phyloP scores from a whole-genome alignment of 192 early-diverging fungal genomes.

The Gigaspora rosea region DNA sequence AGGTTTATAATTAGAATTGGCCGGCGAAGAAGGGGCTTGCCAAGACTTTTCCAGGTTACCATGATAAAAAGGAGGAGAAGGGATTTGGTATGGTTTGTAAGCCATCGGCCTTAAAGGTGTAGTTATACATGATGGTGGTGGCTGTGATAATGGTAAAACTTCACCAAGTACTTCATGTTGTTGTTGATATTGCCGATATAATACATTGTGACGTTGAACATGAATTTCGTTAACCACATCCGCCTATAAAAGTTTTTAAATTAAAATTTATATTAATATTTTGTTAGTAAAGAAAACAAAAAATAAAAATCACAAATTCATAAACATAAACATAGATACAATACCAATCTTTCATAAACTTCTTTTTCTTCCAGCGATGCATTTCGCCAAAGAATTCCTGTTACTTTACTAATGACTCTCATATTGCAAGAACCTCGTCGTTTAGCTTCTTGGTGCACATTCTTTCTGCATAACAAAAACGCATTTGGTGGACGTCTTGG shows the following conservation, averaged over 20 bases:
- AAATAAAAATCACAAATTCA: no score
- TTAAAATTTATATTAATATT: no score
- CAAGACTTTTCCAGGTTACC: background rate
- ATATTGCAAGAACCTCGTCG: background rate
- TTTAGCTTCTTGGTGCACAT: constrained; percentile 10
- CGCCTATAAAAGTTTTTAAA: background rate
- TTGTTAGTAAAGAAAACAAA: no score
- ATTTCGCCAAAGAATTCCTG: constrained; percentile 2
- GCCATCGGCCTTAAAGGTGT: background rate
- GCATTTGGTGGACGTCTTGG: background rate
- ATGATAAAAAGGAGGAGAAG: background rate
- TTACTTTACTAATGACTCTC: constrained; percentile 11
- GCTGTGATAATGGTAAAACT: background rate
- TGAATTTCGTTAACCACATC: background rate
- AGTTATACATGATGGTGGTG: background rate
- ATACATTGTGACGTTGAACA: background rate
- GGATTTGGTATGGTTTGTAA: background rate
- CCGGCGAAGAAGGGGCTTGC: background rate
- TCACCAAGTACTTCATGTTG: background rate
- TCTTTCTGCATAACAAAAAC: constrained; percentile 17
- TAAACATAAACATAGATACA: no score
- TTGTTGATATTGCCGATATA: background rate
- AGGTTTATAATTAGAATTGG: background rate
- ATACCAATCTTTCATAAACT: constrained; percentile 9
- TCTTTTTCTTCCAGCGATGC: background rate